phyloP scores from a whole-genome alignment of 2,329 filamentous ascomycete species.

The Botrytis cinerea region DNA sequence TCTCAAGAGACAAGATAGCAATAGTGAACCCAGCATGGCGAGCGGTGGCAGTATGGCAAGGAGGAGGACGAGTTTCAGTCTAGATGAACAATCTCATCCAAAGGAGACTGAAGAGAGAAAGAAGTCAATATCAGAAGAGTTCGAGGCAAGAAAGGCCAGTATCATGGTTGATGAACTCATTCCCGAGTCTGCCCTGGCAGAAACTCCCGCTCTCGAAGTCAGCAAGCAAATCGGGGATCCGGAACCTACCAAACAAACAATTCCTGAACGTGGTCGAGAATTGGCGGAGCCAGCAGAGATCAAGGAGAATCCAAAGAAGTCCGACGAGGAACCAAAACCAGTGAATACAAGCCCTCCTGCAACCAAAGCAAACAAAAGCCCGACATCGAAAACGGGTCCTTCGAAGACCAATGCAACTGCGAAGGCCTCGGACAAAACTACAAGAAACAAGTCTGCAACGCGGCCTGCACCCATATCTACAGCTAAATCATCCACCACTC shows the following conservation, averaged over 20 bases:
- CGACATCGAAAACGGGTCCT: conserved; percentile 8
- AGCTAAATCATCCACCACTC: conserved; percentile 2
- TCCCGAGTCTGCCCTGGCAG: conserved; percentile 37
- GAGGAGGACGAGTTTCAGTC: conserved; percentile 38
- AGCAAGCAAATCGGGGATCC: conserved; percentile 31
- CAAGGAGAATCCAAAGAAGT: conserved; percentile 25
- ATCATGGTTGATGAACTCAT: conserved; percentile 35
- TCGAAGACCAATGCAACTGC: conserved; percentile 3
- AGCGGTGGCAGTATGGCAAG: conserved; percentile 31
- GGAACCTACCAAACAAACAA: conserved; percentile 24
- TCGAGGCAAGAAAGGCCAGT: conserved; percentile 35
- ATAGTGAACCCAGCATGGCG: conserved; percentile 28
- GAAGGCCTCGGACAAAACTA: conserved; percentile 5
- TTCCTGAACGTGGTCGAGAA: conserved; percentile 24
- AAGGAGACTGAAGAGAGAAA: conserved; percentile 34
- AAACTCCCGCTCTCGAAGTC: conserved; percentile 32
- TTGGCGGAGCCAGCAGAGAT: conserved; percentile 27
- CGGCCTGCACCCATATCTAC: conserved; percentile 23
- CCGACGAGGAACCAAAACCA: conserved; percentile 8
- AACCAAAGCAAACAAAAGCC: background rate
- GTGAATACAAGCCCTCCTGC: background rate
- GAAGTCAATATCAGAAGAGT: conserved; percentile 34
- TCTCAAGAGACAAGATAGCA: conserved; percentile 44
- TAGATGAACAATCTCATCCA: conserved; percentile 36
- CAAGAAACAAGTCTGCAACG: conserved; percentile 13